Base-by-base conservation (phyloP, 2,329 filamentous ascomycete genomes). In the Myriangium duriaei region DNA sequence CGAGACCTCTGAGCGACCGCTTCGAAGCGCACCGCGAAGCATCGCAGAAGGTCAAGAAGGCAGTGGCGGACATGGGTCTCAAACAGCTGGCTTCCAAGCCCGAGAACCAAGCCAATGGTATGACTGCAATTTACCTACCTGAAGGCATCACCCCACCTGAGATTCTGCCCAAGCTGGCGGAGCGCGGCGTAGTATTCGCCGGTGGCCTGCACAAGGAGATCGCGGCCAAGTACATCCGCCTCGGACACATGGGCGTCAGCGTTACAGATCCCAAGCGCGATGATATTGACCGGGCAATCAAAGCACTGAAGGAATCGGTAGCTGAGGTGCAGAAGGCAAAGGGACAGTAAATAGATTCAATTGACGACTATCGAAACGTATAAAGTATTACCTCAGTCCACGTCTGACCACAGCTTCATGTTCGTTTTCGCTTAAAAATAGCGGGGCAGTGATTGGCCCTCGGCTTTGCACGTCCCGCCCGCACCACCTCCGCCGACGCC, bases 171-270 rank as follows among this genome's bases (percentile, higher is more conserved):
- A 86, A 76, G 55, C 67, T 98, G 45, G 62, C 84, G 45, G 83
- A 82, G 65, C 87, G 81, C 61, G 86, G 86, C 18, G 82, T 98
- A 29, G 75, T 98, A 43, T 96, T 96, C 57, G 91, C 91, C 15
- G 91, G 86, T 42, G 91, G 91, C 44, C 72, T 98, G 51, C 91
- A 98, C 69, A 94, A 91, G 71, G 84, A 92, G 58, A 93, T 94
- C 59, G 87, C 83, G 2, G 67, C 81, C 45, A 91, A 83, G 66
- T 98, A 98, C 60, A 82, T 98, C 49, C 77, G 91, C 17, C 91
- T 98, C 53, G 91, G 91, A 30, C 91, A 96, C 61, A 98, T 98
- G 91, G 91, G 91, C 49, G 84, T 96, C 45, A 91, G 81, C 56
- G 81, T 87, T 64, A 83, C 79, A 52, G 84, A 95, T 55, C 72